Base-by-base conservation (phyloP, 192 early-diverging fungal species). In the Rhizophagus clarus region DNA sequence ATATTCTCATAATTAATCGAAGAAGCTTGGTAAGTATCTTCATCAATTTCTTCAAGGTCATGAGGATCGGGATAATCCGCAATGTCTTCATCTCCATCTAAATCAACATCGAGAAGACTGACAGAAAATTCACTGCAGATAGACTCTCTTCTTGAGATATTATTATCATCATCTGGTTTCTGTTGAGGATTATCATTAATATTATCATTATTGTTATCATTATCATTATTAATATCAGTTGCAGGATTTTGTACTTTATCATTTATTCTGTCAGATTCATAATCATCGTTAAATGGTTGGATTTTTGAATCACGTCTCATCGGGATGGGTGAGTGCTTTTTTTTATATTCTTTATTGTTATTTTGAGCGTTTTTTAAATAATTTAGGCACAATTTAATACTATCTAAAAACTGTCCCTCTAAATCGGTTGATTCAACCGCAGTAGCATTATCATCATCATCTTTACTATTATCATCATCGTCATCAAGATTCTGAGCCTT, bases 401-500 rank as follows among this genome's bases (percentile, higher is more conserved):
- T 79, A 70, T 79, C 77, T 31, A 79, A 34, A 60, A 79, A 79
- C 72, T 79, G 77, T 79, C 77, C 77, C 51, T 79, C 77, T 29
- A 79, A 71, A 71, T 79, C 77, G 17, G 51, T 79, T 3, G 77
- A 79, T 37, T 79, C 77, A n/a, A 79, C 77, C 1, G 77, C 77
- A 2, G 77, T 79, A 40, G 77, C 77, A 71, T 79, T 61, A 71
- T 79, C 77, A 40, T 79, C 77, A 60, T 79, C 77, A 12, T 79
- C 61, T n/a, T 61, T 64, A 34, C 76, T 68, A 63, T 24, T 45
- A 15, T 67, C 66, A 71, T 79, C 77, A 9, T 79, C 77, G 24
- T 79, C 77, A 7, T 79, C 77, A 22, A 71, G 10, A 42, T 51
- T 71, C 61, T 79, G 77, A 40, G 77, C 67, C 61, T 72, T 79